Evolutionary conservation across 257 asterid genomes (phyloP).

Genomic region (Haberlea rhodopensis): DNA sequence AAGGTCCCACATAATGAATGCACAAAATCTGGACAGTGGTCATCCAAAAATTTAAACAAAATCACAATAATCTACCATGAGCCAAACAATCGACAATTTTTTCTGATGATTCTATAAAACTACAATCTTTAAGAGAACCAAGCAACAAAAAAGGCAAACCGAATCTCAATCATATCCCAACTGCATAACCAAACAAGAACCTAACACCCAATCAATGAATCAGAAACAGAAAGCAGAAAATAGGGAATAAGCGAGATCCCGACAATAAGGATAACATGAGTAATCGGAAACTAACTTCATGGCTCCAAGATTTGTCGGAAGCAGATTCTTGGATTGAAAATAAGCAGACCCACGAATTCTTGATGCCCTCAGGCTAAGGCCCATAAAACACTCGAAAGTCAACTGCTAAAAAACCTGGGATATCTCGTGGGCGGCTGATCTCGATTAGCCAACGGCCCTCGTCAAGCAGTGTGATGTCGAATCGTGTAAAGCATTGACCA

Average conservation of each 20-base stretch:
- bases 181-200: slow-evolving; percentile 5
- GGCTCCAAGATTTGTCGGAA: slow-evolving; percentile 34
- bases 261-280: neutral
- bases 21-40: slow-evolving; percentile 1
- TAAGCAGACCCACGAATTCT: slow-evolving; percentile 31
- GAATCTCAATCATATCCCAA: slow-evolving; percentile 22
- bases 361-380: slow-evolving; percentile 33
- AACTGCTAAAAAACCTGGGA: neutral
- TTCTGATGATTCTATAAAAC: neutral
- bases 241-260: neutral
- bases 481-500: slow-evolving; percentile 22
- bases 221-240: neutral
- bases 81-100: neutral
- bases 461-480: neutral
- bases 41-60: neutral
- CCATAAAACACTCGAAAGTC: slow-evolving; percentile 33
- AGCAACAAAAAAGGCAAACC: neutral
- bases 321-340: slow-evolving; percentile 40
- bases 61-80: slow-evolving; percentile 4
- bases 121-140: neutral
- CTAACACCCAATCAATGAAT: slow-evolving; percentile 5
- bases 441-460: slow-evolving; percentile 13
- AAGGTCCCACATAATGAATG: neutral
- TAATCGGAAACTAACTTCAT: slow-evolving; percentile 53
- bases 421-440: slow-evolving; percentile 22